Conservation (phyloP, 176 grass and related monocot genomes). For the Lolium perenne region DNA sequence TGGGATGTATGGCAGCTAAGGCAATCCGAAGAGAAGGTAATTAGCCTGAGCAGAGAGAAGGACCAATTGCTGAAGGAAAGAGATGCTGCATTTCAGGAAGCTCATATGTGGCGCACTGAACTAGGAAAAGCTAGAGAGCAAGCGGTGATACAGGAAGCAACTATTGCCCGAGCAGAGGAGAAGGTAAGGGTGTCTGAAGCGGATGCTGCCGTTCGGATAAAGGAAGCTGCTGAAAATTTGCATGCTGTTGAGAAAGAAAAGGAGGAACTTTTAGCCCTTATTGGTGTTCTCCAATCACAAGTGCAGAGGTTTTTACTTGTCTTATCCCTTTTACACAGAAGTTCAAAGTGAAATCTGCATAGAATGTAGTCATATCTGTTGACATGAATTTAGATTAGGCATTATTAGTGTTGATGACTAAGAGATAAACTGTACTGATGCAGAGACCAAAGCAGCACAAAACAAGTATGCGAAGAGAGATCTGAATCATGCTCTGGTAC, state of each 20-base stretch:
- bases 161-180: conserved; percentile 81
- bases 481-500: conserved; percentile 67
- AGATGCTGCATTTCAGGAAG: conserved; percentile 78
- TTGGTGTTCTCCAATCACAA: conserved; percentile 77
- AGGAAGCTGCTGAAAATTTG: conserved; percentile 67
- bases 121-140: conserved; percentile 96
- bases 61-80: conserved; percentile 86
- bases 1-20: conserved; percentile 56
- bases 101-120: conserved; percentile 91
- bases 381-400: background rate
- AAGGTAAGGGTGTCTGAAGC: conserved; percentile 73
- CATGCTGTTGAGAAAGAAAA: conserved; percentile 68
- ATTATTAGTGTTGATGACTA: conserved; percentile 5
- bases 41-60: conserved; percentile 70
- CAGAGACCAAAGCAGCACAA: conserved; percentile 75
- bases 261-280: conserved; percentile 78
- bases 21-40: conserved; percentile 84
- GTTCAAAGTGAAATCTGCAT: conserved; percentile 12
- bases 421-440: conserved; percentile 24
- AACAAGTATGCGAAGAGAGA: conserved; percentile 70
- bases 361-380: conserved; percentile 1
- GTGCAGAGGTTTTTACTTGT: conserved; percentile 69
- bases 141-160: conserved; percentile 86
- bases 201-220: conserved; percentile 65
- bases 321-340: background rate